Evolutionary conservation across 2,329 filamentous ascomycete species (phyloP), one percentile per base, ranked within the genome.

Genomic region (Aspergillus sp.): DNA sequence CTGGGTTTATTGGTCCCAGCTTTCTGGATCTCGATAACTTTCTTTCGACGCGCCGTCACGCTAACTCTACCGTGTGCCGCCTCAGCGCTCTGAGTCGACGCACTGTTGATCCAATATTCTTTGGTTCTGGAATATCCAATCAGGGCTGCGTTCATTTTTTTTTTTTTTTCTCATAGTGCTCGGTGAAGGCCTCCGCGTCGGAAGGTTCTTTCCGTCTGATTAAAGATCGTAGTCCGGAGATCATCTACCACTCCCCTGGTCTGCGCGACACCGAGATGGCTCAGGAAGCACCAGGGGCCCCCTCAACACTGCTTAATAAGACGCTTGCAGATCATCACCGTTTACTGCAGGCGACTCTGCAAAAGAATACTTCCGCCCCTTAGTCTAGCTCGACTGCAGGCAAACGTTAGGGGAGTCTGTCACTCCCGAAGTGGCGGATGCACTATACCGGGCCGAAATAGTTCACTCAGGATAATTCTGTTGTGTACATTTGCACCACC

Each of bases 351-450:
- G 25, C 47, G 28, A 50, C 25, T 25, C 47, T 50, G 47, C 47
- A 30, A 50, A 28, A 50, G 5, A 19, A 50, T 50, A 50, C 25
- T 50, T 50, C 47, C 47, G 47, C 47, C 47, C 47, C 47, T 50
- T 30, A 17, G 32, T 36, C 32, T 13, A 36, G 47, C 47, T 30
- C 13, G 47, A 12, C 25, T 50, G 15, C 25, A 50, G 47, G 23
- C 25, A 17, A 50, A 28, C 47, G 25, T 32, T 28, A n/a, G 30
- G 25, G 25, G 17, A n/a, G 9, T 17, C 30, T 28, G 47, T 50
- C 47, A 50, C 9, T 19, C 13, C 45, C 45, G 25, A 25, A 25
- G 47, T 30, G 41, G 41, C 41, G 41, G 21, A 19, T 23, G 41
- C 41, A 45, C 19, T 23, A 45, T 23, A 45, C 41, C 41, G 41